Base-by-base conservation (phyloP, 2,329 filamentous ascomycete genomes). In the Grosmannia serpens region DNA sequence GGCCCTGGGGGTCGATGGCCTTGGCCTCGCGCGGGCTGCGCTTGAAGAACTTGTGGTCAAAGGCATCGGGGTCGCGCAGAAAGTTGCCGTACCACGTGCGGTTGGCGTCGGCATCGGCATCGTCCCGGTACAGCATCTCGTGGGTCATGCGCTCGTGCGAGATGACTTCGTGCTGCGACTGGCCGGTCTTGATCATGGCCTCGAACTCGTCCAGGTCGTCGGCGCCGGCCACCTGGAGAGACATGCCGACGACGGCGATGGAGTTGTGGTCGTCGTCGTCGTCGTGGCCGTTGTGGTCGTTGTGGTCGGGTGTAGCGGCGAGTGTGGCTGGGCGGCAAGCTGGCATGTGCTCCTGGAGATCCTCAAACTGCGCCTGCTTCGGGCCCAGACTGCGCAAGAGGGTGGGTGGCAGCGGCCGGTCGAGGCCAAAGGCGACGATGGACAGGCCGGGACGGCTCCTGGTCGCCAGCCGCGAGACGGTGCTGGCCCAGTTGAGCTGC, bases 21-120 rank as follows among this genome's bases (percentile, higher is more conserved):
- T 64, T 64, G 20, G 66, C 67, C 65, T 75, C 73, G 4, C 68
- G 67, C 7, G 70, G 63, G 17, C 63, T 69, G n/a, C 70, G 70
- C 33, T 69, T 68, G 67, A 77, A 77, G 66, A 76, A 77, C 1
- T 64, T 61, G 29, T 71, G 65, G 60, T 77, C 74, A 56, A 74
- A 74, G 2, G 59, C 56, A 31, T 67, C 66, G 29, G 53, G 26
- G 33, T 64, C 63, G n/a, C 57, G 52, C 3, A 69, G n/a, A 41
- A 68, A 65, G 58, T 67, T 68, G 27, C 61, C 67, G 44, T 55
- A 67, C 57, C 66, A 69, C 49, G 63, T 67, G n/a, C 22, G 11
- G 9, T 35, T 2, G 20, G 38, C 26, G 26, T 65, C 62, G 6
- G 51, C 31, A n/a, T 33, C 11, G 31, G 31, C 7, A 33, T n/a